Percentiles rank a stretch among this genome's conserved stretches.
Evolutionary conservation across 169 alveolate genomes (phyloP).

Genomic region (Toxoplasma gondii): DNA sequence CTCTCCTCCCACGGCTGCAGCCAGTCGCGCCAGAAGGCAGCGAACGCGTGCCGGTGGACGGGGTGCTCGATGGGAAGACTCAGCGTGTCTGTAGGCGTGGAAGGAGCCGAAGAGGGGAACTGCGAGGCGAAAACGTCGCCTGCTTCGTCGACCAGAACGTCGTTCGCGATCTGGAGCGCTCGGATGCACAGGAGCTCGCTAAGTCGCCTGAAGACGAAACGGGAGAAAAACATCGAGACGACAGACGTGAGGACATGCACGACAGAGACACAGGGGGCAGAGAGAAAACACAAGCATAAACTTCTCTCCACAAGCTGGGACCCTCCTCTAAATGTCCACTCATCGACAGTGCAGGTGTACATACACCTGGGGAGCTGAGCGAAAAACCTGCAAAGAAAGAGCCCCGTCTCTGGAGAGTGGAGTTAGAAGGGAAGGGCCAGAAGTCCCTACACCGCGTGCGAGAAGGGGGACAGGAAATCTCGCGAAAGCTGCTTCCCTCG

Average conservation of each 20-base stretch:
- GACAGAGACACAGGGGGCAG: not conserved
- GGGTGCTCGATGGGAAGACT: not conserved
- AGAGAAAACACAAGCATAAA: not conserved
- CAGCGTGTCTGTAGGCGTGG: not conserved
- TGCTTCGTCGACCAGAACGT: slow-evolving; percentile 6
- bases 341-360: too few relatives aligned
- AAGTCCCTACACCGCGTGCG: too few relatives aligned
- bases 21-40: slow-evolving; percentile 18
- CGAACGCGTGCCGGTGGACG: not conserved
- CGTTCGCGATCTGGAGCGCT: not conserved
- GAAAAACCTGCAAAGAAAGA: too few relatives aligned
- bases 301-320: too few relatives aligned
- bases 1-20: slow-evolving; percentile 36
- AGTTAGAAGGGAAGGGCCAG: too few relatives aligned
- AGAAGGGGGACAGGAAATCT: too few relatives aligned
- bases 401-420: too few relatives aligned
- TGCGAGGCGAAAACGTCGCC: not conserved
- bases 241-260: not conserved
- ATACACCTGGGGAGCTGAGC: too few relatives aligned
- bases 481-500: too few relatives aligned
- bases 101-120: not conserved
- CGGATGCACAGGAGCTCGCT: slow-evolving; percentile 45
- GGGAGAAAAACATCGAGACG: not conserved
- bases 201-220: not conserved
- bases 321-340: too few relatives aligned